Percentiles rank a stretch among this genome's conserved stretches.
Conservation (phyloP, 768 basidiomycete species). For the Tricholoma terreum region DNA sequence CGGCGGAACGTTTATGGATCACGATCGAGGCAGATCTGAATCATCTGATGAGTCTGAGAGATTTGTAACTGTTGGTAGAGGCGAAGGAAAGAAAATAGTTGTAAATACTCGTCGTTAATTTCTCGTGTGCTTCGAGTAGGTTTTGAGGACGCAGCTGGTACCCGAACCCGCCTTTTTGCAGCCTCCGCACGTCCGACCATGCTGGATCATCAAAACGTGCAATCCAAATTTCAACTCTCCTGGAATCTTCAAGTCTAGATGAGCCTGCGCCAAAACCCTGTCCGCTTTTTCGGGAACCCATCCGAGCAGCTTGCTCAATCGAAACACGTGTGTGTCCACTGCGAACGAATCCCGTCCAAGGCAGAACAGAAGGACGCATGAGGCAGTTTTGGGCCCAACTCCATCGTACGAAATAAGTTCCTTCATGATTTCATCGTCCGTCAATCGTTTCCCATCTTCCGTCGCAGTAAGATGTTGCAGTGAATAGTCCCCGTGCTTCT, state of each 20-base stretch:
- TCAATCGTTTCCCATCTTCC: constrained; percentile 20
- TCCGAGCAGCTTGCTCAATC: constrained; percentile 47
- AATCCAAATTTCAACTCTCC: constrained; percentile 52
- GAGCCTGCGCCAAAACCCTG: constrained; percentile 52
- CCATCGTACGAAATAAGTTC: constrained; percentile 55
- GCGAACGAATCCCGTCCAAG: constrained; percentile 59
- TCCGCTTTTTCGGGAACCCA: constrained; percentile 50
- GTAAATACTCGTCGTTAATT: background rate
- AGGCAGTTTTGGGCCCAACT: constrained; percentile 63
- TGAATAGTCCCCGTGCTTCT: constrained; percentile 50
- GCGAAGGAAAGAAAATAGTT: background rate
- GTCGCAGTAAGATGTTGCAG: constrained; percentile 48
- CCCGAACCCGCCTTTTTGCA: constrained; percentile 38
- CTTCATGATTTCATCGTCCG: constrained; percentile 52
- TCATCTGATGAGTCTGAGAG: background rate
- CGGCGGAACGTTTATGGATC: background rate
- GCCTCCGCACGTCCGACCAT: constrained; percentile 52
- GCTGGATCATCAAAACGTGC: constrained; percentile 57
- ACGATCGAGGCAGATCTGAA: background rate
- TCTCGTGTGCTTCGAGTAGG: constrained; percentile 23
- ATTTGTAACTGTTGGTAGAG: background rate
- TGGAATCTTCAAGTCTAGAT: constrained; percentile 51
- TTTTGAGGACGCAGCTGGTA: constrained; percentile 28
- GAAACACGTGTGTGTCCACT: constrained; percentile 63
- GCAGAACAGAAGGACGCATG: constrained; percentile 60